phyloP scores from a whole-genome alignment of 164 flowering plant genomes.

The Vitis rotundifolia region DNA sequence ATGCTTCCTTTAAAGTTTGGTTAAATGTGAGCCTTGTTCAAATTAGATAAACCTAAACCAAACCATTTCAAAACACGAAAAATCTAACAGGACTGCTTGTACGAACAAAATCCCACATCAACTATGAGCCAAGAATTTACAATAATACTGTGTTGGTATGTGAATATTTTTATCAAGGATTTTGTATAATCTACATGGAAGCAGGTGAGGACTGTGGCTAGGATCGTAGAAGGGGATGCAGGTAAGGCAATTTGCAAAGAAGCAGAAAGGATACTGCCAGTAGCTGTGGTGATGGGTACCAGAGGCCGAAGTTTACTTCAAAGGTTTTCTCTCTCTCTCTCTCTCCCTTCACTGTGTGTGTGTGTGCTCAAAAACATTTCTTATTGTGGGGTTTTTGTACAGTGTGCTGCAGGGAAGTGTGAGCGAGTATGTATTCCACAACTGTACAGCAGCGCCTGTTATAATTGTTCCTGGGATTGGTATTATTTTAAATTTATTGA shows the following conservation, averaged over 20 bases:
- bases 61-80: no score
- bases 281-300: constrained; percentile 88
- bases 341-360: not conserved
- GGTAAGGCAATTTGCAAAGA: constrained; percentile 87
- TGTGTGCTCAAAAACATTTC: no score
- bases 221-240: constrained; percentile 86
- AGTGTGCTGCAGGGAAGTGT: constrained; percentile 91
- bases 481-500: constrained; percentile 12
- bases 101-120: not conserved
- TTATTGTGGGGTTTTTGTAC: constrained; percentile 16
- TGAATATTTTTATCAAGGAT: not conserved
- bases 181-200: not conserved
- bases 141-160: not conserved
- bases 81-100: no score
- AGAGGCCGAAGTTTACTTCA: constrained; percentile 75
- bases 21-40: no score
- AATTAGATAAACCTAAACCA: no score
- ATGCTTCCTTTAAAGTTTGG: no score
- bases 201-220: constrained; percentile 68
- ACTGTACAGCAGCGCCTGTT: constrained; percentile 82
- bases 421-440: constrained; percentile 78
- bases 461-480: constrained; percentile 90
- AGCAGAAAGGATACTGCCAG: constrained; percentile 82
- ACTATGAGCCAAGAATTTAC: not conserved
- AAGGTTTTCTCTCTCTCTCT: constrained; percentile 39